Conservation (phyloP, 1,139 yeast genomes). For the Kazachstania sp. region DNA sequence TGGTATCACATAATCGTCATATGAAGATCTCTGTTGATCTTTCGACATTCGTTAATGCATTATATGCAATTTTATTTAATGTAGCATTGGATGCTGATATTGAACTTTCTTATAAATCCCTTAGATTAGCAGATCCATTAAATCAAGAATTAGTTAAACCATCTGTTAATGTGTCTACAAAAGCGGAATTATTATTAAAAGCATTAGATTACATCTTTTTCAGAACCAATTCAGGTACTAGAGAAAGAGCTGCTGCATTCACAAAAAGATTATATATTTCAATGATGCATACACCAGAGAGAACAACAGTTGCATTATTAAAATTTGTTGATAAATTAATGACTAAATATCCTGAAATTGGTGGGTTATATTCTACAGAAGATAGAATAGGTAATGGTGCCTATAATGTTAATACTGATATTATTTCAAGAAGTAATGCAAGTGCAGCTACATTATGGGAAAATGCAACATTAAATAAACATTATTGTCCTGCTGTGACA, state of each 20-base stretch:
- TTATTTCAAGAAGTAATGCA: conserved; percentile 69
- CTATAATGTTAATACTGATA: conserved; percentile 56
- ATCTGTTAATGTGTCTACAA: conserved; percentile 78
- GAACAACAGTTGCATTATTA: conserved; percentile 67
- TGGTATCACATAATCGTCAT: conserved; percentile 65
- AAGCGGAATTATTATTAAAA: conserved; percentile 71
- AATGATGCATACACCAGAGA: conserved; percentile 75
- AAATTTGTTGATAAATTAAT: conserved; percentile 71
- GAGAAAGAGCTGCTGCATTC: conserved; percentile 70
- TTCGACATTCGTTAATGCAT: conserved; percentile 62
- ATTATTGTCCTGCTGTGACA: conserved; percentile 72
- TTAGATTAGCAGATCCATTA: conserved; percentile 72
- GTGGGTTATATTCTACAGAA: conserved; percentile 76
- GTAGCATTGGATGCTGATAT: conserved; percentile 73
- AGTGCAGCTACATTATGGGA: conserved; percentile 92
- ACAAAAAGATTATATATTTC: conserved; percentile 67
- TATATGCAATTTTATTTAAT: conserved; percentile 58
- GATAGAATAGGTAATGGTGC: conserved; percentile 77
- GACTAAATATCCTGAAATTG: conserved; percentile 58
- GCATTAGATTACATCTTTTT: conserved; percentile 77
- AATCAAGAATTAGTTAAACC: conserved; percentile 44
- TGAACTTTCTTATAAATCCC: conserved; percentile 73
- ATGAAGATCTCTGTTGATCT: conserved; percentile 58
- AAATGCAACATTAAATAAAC: conserved; percentile 63
- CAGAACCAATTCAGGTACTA: conserved; percentile 64